Base-by-base conservation (phyloP, 1,284 basidiomycete species). In the Pseudozyma sp. region DNA sequence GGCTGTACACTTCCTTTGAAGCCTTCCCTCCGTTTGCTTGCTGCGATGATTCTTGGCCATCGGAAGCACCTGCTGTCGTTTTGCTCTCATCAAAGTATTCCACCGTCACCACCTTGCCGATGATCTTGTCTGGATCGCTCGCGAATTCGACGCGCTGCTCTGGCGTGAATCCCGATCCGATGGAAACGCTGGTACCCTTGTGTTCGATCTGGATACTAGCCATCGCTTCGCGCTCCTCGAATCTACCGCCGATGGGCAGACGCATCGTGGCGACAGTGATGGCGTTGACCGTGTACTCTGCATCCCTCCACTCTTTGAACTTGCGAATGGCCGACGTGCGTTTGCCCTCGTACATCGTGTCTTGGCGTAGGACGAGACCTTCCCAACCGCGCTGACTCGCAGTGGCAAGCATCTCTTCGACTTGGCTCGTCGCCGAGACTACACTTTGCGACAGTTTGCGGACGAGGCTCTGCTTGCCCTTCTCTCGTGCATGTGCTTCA, bases 41-140 rank as follows among this genome's bases (percentile, higher is more conserved):
- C 16, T 44, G 43, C 19, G 24, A 24, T 24, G 43, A 8, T 17
- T 44, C 43, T 7, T 7, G 4, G 24, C 43, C 24, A 24, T 19
- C 13, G 8, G 43, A 24, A 44, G 40, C 14, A 3, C 42, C 9
- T 8, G 47, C 53, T 7, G 31, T 37, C 40, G 61, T 70, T 43
- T 40, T 53, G 14, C 59, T 60, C 60, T 75, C 72, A 17, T 67
- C 67, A 54, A 75, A 75, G 57, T 71, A 79, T 24, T 69, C 60
- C 7, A 80, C 78, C 8, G 80, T 81, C 24, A 79, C 68, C 10
- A 58, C 42, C 39, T 74, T 75, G 24, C 80, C 80, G 1, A 68
- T 39, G 39, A 80, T 69, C 51, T 37, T 48, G 3, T 63, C 48
- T 1, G 78, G 78, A 39, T 73, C 35, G 40, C 33, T 55, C 8